Conservation (phyloP, 148 eudicot species). For the Heliosperma pusillum region DNA sequence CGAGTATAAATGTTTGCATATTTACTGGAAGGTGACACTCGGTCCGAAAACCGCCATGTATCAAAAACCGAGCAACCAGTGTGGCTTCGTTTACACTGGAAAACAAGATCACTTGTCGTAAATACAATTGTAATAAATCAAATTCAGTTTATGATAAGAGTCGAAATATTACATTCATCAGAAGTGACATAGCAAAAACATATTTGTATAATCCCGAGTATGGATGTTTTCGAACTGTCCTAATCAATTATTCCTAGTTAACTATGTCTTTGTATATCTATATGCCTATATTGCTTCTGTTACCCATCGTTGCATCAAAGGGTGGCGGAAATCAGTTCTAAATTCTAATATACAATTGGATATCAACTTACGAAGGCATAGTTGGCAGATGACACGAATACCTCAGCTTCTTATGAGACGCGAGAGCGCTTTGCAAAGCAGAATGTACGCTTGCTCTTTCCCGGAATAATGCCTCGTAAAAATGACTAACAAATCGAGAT, state of each 20-base stretch:
- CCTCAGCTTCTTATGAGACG: slow-evolving; percentile 65
- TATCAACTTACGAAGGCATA: slow-evolving; percentile 26
- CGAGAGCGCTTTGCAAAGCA: slow-evolving; percentile 62
- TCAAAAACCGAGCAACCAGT: too few relatives aligned
- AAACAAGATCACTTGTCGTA: neutral
- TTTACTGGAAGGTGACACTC: too few relatives aligned
- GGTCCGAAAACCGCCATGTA: too few relatives aligned
- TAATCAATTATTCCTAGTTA: slow-evolving; percentile 12
- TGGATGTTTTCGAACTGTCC: neutral
- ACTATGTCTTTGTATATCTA: neutral
- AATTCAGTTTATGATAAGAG: neutral
- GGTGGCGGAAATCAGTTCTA: neutral
- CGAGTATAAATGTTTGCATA: slow-evolving; percentile 13
- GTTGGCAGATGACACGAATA: slow-evolving; percentile 75
- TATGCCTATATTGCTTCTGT: slow-evolving; percentile 11
- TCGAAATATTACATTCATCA: slow-evolving; percentile 21
- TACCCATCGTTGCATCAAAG: neutral
- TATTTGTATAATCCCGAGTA: slow-evolving; percentile 9
- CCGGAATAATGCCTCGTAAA: slow-evolving; percentile 62
- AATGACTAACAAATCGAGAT: slow-evolving; percentile 62
- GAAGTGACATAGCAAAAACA: neutral
- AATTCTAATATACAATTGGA: slow-evolving; percentile 4
- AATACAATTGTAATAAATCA: neutral
- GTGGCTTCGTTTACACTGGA: too few relatives aligned
- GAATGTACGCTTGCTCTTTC: slow-evolving; percentile 55